Evolutionary conservation across 106 monocot genomes (phyloP).

Genomic region (Platanthera guangdongensis): DNA sequence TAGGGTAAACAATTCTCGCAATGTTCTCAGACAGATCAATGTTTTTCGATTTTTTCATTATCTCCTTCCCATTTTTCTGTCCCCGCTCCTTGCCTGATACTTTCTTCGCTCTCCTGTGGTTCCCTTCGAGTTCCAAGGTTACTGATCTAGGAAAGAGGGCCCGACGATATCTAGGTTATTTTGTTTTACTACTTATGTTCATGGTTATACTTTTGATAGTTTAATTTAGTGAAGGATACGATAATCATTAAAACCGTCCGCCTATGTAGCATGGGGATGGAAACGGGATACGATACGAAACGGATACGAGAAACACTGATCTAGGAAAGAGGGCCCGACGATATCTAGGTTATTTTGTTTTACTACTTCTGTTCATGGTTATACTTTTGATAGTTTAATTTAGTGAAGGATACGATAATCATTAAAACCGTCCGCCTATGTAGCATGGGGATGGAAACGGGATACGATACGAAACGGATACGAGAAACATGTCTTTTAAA

Average conservation of each 20-base stretch:
- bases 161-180: not conserved
- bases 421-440: not conserved
- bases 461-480: too few species aligned
- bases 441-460: too few species aligned
- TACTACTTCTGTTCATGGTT: not conserved
- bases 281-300: too few species aligned
- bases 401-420: not conserved
- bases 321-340: not conserved
- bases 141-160: not conserved
- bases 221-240: not conserved
- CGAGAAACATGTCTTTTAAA: too few species aligned
- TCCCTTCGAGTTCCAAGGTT: not conserved
- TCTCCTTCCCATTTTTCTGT: not conserved
- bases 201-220: not conserved
- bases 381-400: not conserved
- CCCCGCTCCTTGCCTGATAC: not conserved
- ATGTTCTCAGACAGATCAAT: not conserved
- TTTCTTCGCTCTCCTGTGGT: not conserved
- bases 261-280: too few species aligned
- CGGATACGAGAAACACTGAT: too few species aligned
- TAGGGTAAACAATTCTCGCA: not conserved
- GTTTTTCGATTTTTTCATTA: not conserved
- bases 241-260: not conserved
- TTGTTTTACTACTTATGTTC: not conserved
- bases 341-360: not conserved